These are phyloP conservation scores for Saturnispora quitensis DNA, from an alignment of 805 yeast species.

Conservation along the genomic window DNA sequence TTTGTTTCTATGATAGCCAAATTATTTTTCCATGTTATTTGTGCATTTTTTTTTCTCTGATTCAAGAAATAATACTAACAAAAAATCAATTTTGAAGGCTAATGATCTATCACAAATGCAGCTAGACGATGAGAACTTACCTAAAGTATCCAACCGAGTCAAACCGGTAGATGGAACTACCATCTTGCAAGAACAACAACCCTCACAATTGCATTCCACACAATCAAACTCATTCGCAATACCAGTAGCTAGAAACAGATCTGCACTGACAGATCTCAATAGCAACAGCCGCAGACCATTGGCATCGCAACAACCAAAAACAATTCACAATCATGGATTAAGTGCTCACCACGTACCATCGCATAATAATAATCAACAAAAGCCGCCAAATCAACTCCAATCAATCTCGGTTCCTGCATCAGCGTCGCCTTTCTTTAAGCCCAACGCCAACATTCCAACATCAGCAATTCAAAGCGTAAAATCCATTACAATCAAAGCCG, in stretches of 20 bases:
- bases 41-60: not conserved
- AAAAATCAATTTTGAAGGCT: not conserved
- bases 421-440: slow-evolving; percentile 24
- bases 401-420: slow-evolving; percentile 29
- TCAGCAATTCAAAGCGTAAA: slow-evolving; percentile 1
- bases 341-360: not conserved
- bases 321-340: slow-evolving; percentile 10
- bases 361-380: slow-evolving; percentile 39
- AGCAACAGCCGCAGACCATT: slow-evolving; percentile 10
- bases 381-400: slow-evolving; percentile 39
- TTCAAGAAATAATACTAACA: not conserved
- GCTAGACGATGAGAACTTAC: slow-evolving; percentile 25
- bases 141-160: slow-evolving; percentile 13
- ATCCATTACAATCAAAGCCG: slow-evolving; percentile 20
- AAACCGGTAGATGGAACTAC: slow-evolving; percentile 1
- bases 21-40: not conserved
- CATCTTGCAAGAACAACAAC: slow-evolving; percentile 7
- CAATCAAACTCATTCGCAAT: slow-evolving; percentile 6
- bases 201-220: slow-evolving; percentile 12
- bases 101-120: slow-evolving; percentile 23
- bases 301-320: not conserved
- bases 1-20: not conserved
- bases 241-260: slow-evolving; percentile 16
- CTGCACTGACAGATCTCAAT: slow-evolving; percentile 24
- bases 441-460: slow-evolving; percentile 12